Conservation (phyloP, 306 rosid species). For the Potentilla sterilis region DNA sequence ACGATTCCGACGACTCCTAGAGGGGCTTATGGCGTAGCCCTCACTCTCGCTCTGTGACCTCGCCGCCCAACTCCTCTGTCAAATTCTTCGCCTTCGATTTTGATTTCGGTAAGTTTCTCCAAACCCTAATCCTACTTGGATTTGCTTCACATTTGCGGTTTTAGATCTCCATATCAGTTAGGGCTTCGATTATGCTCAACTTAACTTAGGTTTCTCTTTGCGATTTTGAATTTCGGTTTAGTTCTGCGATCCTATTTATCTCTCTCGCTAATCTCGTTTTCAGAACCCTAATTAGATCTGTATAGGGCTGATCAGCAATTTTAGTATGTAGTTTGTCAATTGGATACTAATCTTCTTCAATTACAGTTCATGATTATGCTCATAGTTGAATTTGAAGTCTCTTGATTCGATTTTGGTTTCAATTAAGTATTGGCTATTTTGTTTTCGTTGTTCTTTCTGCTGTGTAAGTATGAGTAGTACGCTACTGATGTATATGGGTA, state of each 20-base stretch:
- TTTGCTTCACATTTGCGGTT: neutral
- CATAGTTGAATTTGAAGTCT: neutral
- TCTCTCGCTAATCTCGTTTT: neutral
- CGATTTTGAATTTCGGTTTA: neutral
- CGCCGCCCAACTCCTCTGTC: neutral
- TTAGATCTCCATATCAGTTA: neutral
- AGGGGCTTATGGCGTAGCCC: slow-evolving; percentile 13
- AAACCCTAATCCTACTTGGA: neutral
- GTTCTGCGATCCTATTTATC: neutral
- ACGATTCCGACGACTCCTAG: neutral
- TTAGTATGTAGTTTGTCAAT: neutral
- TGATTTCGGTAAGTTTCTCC: slow-evolving; percentile 31
- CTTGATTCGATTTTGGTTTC: neutral
- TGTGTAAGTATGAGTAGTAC: neutral
- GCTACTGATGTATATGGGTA: neutral
- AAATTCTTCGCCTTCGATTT: neutral
- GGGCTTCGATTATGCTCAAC: neutral
- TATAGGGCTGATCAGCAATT: neutral
- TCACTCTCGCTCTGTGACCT: neutral
- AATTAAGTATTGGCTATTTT: neutral
- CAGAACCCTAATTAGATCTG: neutral
- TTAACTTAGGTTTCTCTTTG: neutral
- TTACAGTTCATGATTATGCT: neutral
- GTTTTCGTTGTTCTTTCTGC: neutral
- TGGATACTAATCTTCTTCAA: neutral